Evolutionary conservation across 2,329 filamentous ascomycete species (phyloP).

Genomic region (Arthroderma uncinatum): DNA sequence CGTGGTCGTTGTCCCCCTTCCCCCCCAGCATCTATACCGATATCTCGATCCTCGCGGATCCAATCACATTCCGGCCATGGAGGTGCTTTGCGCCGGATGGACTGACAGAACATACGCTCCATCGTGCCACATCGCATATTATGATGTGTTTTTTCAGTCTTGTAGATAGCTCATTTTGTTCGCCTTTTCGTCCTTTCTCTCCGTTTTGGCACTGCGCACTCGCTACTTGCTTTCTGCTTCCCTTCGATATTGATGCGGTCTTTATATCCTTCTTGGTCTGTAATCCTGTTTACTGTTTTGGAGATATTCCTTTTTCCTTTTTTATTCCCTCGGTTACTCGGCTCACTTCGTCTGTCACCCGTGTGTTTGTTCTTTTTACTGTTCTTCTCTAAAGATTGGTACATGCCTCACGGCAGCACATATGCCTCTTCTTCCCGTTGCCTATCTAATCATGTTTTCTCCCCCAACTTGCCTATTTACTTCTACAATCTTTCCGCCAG

Average conservation of each 20-base stretch:
- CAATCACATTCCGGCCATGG: background rate
- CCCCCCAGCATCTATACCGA: background rate
- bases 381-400: slow-evolving; percentile 15
- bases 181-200: background rate
- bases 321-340: slow-evolving; percentile 10
- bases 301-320: background rate
- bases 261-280: background rate
- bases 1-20: background rate
- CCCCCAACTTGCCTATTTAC: background rate
- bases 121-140: background rate
- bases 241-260: background rate
- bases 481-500: background rate
- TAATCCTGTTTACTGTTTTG: background rate
- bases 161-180: slow-evolving; percentile 9
- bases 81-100: background rate
- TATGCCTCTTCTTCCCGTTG: background rate
- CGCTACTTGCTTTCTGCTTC: background rate
- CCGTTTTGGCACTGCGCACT: background rate
- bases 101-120: slow-evolving; percentile 2
- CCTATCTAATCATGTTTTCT: background rate
- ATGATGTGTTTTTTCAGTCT: background rate
- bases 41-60: slow-evolving; percentile 2
- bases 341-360: slow-evolving; percentile 14
- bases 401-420: slow-evolving; percentile 20
- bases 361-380: slow-evolving; percentile 1